Evolutionary conservation across 306 rosid genomes (phyloP).

Genomic region (Fragaria nilgerrensis): DNA sequence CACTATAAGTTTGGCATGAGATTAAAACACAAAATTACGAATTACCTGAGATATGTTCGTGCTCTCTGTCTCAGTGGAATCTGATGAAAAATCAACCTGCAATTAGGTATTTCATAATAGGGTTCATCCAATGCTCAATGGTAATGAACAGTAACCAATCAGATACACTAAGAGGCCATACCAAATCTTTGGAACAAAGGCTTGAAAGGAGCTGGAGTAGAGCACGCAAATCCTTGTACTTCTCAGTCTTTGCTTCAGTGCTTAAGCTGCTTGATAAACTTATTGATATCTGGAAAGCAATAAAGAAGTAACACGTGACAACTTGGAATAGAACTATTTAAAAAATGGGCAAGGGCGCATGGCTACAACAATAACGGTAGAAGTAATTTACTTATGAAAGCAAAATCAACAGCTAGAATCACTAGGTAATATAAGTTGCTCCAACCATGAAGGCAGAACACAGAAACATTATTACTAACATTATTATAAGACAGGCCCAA

Average conservation of each 20-base stretch:
- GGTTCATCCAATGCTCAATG: constrained; percentile 19
- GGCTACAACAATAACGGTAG: background rate
- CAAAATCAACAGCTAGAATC: background rate
- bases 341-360: background rate
- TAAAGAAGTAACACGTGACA: constrained; percentile 11
- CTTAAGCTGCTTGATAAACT: constrained; percentile 79
- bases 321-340: background rate
- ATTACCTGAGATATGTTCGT: constrained; percentile 52
- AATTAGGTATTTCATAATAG: constrained; percentile 28
- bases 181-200: constrained; percentile 95
- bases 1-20: constrained; percentile 7
- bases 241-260: constrained; percentile 77
- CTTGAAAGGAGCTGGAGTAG: constrained; percentile 94
- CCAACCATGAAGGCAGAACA: background rate
- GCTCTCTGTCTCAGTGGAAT: constrained; percentile 62
- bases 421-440: background rate
- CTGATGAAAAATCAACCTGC: constrained; percentile 95
- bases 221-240: constrained; percentile 93
- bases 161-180: constrained; percentile 22
- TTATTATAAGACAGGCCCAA: background rate
- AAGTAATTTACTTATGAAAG: background rate
- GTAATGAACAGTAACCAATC: background rate
- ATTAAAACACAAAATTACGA: background rate
- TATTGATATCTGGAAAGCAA: constrained; percentile 64
- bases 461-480: background rate